Evolutionary conservation across 129 eudicot genomes (phyloP).

Genomic region (Flaveria brownii): DNA sequence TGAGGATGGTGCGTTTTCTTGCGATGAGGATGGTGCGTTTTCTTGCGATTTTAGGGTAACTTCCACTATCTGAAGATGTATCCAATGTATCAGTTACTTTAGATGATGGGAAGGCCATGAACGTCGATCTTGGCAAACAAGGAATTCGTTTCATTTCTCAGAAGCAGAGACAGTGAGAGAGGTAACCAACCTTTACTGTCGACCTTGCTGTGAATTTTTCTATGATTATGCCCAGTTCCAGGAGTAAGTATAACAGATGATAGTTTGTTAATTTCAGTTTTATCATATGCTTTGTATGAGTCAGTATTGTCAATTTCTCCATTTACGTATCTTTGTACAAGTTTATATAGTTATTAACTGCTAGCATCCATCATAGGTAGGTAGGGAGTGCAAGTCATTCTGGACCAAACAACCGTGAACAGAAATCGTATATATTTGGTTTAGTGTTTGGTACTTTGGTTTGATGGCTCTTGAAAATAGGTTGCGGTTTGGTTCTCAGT

Average conservation of each 20-base stretch:
- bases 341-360: background rate
- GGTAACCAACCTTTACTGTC: background rate
- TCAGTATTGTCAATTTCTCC: background rate
- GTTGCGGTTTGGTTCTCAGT: background rate
- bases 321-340: conserved; percentile 2
- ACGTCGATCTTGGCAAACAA: conserved; percentile 79
- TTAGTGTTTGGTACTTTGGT: background rate
- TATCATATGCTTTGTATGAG: background rate
- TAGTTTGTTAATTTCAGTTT: conserved; percentile 2
- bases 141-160: conserved; percentile 84
- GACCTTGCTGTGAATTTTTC: conserved; percentile 9
- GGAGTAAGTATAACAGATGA: background rate
- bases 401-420: background rate
- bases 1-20: too few species aligned
- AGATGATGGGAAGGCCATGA: conserved; percentile 75
- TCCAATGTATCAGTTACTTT: conserved; percentile 64
- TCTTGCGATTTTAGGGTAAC: too few species aligned
- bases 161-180: conserved; percentile 47
- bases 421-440: background rate
- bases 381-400: background rate
- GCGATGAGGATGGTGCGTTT: too few species aligned
- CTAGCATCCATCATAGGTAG: conserved; percentile 6
- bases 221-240: background rate
- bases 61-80: conserved; percentile 42
- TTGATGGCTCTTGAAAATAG: background rate